Conservation (phyloP, 1,284 basidiomycete genomes). For the Anthracocystis setariae region DNA sequence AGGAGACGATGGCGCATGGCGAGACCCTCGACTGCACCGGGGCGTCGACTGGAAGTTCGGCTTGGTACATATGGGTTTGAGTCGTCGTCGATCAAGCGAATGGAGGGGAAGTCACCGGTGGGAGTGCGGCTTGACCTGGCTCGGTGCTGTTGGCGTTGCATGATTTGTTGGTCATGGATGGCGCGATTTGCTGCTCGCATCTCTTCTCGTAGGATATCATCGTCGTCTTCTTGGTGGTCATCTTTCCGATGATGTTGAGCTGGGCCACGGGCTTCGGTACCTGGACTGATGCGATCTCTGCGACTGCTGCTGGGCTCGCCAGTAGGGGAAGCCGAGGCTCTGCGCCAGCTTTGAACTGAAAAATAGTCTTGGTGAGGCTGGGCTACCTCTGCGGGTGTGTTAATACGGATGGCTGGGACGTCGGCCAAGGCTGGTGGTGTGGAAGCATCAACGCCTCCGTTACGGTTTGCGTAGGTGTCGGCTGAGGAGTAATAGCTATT, state of each 20-base stretch:
- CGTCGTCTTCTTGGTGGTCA: conserved; percentile 13
- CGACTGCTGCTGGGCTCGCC: neutral
- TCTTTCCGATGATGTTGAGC: neutral
- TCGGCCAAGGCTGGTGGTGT: neutral
- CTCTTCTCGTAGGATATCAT: conserved; percentile 22
- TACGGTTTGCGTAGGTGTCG: conserved; percentile 9
- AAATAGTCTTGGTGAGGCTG: conserved; percentile 20
- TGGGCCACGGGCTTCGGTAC: neutral
- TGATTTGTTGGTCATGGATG: conserved; percentile 27
- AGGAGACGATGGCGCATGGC: conserved; percentile 41
- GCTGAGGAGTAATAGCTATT: conserved; percentile 23
- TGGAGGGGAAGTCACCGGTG: conserved; percentile 26
- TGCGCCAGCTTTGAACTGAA: neutral
- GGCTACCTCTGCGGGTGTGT: neutral
- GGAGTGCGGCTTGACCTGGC: conserved; percentile 1
- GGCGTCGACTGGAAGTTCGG: conserved; percentile 24
- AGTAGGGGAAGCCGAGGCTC: conserved; percentile 9
- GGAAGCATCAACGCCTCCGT: neutral
- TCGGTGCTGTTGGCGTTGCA: conserved; percentile 1
- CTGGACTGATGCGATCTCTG: conserved; percentile 7
- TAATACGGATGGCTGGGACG: neutral
- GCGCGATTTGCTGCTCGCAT: conserved; percentile 30
- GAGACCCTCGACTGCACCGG: conserved; percentile 42
- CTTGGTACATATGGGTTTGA: conserved; percentile 6
- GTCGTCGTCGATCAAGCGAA: conserved; percentile 42